Evolutionary conservation across 139 green algal genomes (phyloP), one percentile per base, ranked within the genome.

Genomic region (Picochlorum sp.): DNA sequence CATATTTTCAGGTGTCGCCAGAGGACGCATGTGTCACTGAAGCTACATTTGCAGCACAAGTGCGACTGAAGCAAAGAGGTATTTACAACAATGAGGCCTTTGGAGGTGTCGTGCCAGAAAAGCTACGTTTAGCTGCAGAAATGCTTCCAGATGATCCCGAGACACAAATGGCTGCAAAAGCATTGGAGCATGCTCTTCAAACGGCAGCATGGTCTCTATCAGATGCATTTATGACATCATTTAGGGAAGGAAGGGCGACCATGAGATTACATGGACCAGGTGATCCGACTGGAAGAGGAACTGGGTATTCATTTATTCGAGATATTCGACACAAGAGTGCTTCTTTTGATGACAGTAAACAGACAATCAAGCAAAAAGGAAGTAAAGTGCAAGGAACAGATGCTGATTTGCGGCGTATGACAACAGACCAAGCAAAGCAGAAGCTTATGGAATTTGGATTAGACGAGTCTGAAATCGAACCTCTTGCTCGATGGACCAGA

Each of bases 241-340:
- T 84, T 32, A 51, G 63, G 31, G 72, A 77, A 45, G 61, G 59
- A n/a, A 59, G 62, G 20, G 70, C 60, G 20, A 35, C 39, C 24
- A 36, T 73, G 45, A 41, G 60, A 31, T 25, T 87, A 12, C 60
- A 24, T 2, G 84, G 84, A 5, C 47, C 66, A 1, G 84, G 68
- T 3, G 84, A 91, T 56, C 83, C 83, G n/a, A 85, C 78, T 1
- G 85, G 83, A 8, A 67, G 84, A 5, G 85, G 85, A 24, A 50
- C 62, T 33, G 85, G 78, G 20, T 86, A 85, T 66, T 79, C 67
- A 13, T 93, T 75, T 57, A 65, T 80, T 12, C 50, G 70, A 0
- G 75, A 86, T 29, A 20, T 67, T 1, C 59, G 65, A 16, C 54
- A 64, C 18, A 62, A 70, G 33, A 44, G 50, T 51, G 32, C 41